These are phyloP conservation scores for Phallus indusiatus DNA, from an alignment of 768 basidiomycete genomes.

Conservation along the genomic window DNA sequence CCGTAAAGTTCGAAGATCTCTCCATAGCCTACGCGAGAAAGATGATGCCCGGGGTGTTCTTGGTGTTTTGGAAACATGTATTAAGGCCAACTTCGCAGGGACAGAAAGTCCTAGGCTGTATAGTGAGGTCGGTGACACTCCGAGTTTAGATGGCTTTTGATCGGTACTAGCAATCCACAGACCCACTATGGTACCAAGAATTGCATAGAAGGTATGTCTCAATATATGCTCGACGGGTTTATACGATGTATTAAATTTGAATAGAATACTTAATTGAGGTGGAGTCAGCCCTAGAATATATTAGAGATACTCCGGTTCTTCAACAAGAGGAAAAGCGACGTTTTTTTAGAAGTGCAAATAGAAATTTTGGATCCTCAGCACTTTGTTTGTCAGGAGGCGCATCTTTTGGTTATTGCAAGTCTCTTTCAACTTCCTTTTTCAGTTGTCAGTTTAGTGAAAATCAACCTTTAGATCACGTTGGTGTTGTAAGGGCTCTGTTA, in stretches of 20 bases:
- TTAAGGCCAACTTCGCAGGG: constrained; percentile 88
- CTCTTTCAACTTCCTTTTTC: background rate
- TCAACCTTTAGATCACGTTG: constrained; percentile 59
- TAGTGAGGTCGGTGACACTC: constrained; percentile 51
- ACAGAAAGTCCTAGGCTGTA: constrained; percentile 82
- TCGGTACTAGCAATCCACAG: constrained; percentile 29
- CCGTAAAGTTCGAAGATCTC: constrained; percentile 60
- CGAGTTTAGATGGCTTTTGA: constrained; percentile 10
- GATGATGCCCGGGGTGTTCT: constrained; percentile 80
- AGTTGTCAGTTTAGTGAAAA: background rate
- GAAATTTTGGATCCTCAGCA: constrained; percentile 85
- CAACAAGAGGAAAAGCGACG: constrained; percentile 81
- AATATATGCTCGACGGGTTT: background rate
- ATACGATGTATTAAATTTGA: constrained; percentile 6
- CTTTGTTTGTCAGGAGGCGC: constrained; percentile 95
- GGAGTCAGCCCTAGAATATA: constrained; percentile 61
- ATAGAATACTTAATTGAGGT: constrained; percentile 76
- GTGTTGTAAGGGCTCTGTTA: constrained; percentile 86
- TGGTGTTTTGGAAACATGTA: constrained; percentile 84
- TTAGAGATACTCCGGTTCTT: constrained; percentile 65
- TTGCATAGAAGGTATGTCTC: constrained; percentile 65
- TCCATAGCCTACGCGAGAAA: constrained; percentile 59
- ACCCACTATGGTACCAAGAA: constrained; percentile 90
- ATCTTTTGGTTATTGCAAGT: constrained; percentile 84
- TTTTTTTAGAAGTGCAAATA: constrained; percentile 85